Percentiles rank a stretch among this genome's conserved stretches.
These are phyloP conservation scores for Aspergillus avenaceus DNA, from an alignment of 495 filamentous ascomycete species.

Conservation along the genomic window DNA sequence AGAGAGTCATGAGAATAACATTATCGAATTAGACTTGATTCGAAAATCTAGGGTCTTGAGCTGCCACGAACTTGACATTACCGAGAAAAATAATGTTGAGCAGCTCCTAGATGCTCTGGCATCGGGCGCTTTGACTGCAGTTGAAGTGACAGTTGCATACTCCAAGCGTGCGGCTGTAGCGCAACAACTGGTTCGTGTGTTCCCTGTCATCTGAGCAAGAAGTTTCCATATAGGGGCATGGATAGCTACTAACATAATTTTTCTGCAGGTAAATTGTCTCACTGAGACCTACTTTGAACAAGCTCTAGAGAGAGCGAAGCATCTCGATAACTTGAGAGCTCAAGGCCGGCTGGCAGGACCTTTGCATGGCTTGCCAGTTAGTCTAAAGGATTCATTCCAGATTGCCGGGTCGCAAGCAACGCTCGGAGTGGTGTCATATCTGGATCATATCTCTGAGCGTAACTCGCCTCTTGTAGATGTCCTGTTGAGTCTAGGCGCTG, in stretches of 20 bases:
- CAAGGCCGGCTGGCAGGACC: slow-evolving; percentile 47
- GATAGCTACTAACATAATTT: no score
- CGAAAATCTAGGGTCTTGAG: slow-evolving; percentile 24
- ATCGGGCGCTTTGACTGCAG: slow-evolving; percentile 35
- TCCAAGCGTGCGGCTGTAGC: slow-evolving; percentile 54
- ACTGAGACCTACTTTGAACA: slow-evolving; percentile 54
- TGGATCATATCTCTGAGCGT: slow-evolving; percentile 8
- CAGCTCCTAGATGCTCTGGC: slow-evolving; percentile 24
- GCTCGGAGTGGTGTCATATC: slow-evolving; percentile 21
- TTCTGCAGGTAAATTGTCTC: slow-evolving; percentile 50
- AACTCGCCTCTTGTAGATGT: slow-evolving; percentile 22
- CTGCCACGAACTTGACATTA: slow-evolving; percentile 46
- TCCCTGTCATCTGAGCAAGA: no score
- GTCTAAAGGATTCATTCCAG: slow-evolving; percentile 57
- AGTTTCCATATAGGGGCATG: no score
- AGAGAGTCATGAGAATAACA: slow-evolving; percentile 15
- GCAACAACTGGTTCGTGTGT: slow-evolving; percentile 52
- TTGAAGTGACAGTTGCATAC: slow-evolving; percentile 50
- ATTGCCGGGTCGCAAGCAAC: slow-evolving; percentile 41
- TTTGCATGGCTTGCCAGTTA: slow-evolving; percentile 60
- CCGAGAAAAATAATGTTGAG: slow-evolving; percentile 41
- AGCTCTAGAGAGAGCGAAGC: slow-evolving; percentile 27
- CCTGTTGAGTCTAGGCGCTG: slow-evolving; percentile 28
- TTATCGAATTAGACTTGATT: slow-evolving; percentile 13
- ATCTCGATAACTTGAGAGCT: slow-evolving; percentile 31